These are phyloP conservation scores for Carallia brachiata DNA, from an alignment of 345 rosid genomes.

Conservation along the genomic window DNA sequence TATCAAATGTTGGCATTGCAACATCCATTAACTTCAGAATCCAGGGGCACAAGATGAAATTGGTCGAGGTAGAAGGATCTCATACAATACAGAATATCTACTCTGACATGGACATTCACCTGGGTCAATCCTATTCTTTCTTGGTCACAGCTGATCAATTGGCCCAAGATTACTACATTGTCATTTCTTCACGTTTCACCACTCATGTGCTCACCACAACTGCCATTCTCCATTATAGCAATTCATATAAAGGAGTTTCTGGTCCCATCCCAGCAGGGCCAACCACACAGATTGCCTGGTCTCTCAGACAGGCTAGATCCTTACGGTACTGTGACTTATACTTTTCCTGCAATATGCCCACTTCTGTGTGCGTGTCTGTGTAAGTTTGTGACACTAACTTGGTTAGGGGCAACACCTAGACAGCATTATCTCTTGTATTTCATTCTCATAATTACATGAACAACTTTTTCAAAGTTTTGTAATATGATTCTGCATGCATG, in stretches of 20 bases:
- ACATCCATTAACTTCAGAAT: conserved; percentile 65
- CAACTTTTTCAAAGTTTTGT: too few relatives aligned
- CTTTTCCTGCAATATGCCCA: background rate
- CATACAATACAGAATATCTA: conserved; percentile 64
- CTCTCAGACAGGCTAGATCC: conserved; percentile 68
- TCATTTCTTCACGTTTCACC: conserved; percentile 68
- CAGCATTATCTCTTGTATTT: too few relatives aligned
- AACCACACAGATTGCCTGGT: conserved; percentile 71
- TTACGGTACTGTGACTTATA: conserved; percentile 38
- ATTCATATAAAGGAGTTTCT: conserved; percentile 52
- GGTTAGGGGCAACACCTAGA: too few relatives aligned
- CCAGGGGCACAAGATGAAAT: conserved; percentile 62
- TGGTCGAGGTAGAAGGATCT: conserved; percentile 70
- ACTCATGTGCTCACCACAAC: conserved; percentile 52
- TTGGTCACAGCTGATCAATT: conserved; percentile 74
- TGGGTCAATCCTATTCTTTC: conserved; percentile 75
- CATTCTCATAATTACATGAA: too few relatives aligned
- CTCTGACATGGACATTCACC: conserved; percentile 62
- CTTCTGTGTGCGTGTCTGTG: background rate
- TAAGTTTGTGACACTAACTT: too few relatives aligned
- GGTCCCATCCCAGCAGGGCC: conserved; percentile 74
- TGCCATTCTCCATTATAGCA: conserved; percentile 62
- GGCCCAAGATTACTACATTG: conserved; percentile 60
- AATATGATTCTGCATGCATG: too few relatives aligned
- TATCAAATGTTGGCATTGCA: conserved; percentile 60